Conservation (phyloP, 75 land plant genomes). For the Azolla pinnata region DNA sequence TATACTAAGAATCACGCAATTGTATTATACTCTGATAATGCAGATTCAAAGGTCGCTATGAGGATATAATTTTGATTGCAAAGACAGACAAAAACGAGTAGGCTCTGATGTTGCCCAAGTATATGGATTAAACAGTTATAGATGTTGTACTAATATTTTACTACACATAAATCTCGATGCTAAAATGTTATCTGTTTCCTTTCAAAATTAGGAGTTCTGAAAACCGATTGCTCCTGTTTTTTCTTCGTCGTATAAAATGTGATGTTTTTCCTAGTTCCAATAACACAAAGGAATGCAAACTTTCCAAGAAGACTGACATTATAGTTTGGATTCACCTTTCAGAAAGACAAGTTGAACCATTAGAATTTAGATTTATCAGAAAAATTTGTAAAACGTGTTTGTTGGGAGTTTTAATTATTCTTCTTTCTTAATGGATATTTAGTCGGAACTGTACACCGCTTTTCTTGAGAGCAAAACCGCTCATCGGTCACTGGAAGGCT, state of each 20-base stretch:
- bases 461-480: conserved; percentile 78
- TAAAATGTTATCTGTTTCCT: too few species aligned
- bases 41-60: conserved; percentile 89
- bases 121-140: too few species aligned
- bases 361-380: too few species aligned
- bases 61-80: conserved; percentile 63
- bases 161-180: too few species aligned
- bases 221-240: conserved; percentile 79
- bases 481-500: conserved; percentile 51
- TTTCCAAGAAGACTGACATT: conserved; percentile 84
- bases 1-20: too few species aligned
- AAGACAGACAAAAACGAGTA: conserved; percentile 79
- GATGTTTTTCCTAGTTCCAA: conserved; percentile 60
- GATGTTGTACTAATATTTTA: too few species aligned
- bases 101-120: conserved; percentile 92
- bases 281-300: conserved; percentile 20
- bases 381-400: too few species aligned
- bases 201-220: conserved; percentile 50
- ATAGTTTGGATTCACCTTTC: conserved; percentile 90
- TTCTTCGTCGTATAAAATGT: conserved; percentile 84
- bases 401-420: too few species aligned
- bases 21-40: neutral
- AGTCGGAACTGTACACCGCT: conserved; percentile 85
- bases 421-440: too few species aligned
- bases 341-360: conserved; percentile 73